A percentile compares a stretch with the other conserved stretches of the same genome.
phyloP scores from a whole-genome alignment of 768 basidiomycete species.

The Collybia nuda region DNA sequence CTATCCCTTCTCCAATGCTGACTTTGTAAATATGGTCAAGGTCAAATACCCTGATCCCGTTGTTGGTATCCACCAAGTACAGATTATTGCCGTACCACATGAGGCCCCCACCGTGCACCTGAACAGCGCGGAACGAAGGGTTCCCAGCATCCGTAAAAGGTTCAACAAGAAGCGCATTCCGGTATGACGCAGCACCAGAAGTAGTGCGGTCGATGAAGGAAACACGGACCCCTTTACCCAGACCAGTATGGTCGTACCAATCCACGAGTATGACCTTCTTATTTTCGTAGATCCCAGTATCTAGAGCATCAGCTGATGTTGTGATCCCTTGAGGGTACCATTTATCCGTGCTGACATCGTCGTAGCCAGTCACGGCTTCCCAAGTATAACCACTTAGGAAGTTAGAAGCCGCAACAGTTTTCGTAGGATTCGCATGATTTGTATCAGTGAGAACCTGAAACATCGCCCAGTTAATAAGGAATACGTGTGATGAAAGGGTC shows the following conservation, averaged over 20 bases:
- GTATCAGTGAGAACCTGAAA: constrained; percentile 10
- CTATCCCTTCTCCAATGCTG: constrained; percentile 8
- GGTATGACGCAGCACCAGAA: constrained; percentile 4
- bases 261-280: constrained; percentile 13
- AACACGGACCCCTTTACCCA: constrained; percentile 9
- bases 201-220: constrained; percentile 13
- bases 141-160: constrained; percentile 11
- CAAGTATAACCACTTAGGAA: constrained; percentile 11
- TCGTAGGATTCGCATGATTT: constrained; percentile 10
- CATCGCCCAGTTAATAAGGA: too few species aligned
- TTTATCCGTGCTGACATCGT: constrained; percentile 9
- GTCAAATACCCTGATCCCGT: constrained; percentile 12
- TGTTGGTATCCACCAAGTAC: constrained; percentile 11
- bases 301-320: constrained; percentile 12
- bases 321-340: constrained; percentile 14
- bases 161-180: constrained; percentile 10
- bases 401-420: constrained; percentile 4
- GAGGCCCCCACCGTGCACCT: constrained; percentile 12
- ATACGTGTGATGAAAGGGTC: not conserved
- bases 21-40: constrained; percentile 14
- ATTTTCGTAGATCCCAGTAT: constrained; percentile 8
- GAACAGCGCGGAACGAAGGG: constrained; percentile 8
- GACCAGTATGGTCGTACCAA: constrained; percentile 9
- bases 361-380: constrained; percentile 12
- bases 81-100: constrained; percentile 12